Base-by-base conservation (phyloP, 148 eudicot species). In the Oxyria digyna region DNA sequence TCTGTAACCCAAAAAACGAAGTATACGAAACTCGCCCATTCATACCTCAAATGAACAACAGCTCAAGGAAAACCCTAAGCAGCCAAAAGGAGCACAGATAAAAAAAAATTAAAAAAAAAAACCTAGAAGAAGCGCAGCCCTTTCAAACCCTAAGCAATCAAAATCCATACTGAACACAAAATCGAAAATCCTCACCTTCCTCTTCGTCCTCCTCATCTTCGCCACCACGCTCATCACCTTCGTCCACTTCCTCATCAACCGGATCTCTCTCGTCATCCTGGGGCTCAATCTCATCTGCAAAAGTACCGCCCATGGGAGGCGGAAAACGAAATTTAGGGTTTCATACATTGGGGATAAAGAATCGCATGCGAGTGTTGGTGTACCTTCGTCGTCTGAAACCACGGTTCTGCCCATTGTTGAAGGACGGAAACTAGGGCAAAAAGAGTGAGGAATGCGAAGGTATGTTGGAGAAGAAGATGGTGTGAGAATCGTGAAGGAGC, bases 361-460 rank as follows among this genome's bases (percentile, higher is more conserved):
- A 31, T 5, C n/a, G 59, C 35, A 11, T 17, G 52, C 64, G 49
- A 27, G 10, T 46, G 49, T 72, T n/a, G n/a, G n/a, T n/a, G 23
- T 27, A 83, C 89, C 96, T 85, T 89, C 96, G 68, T 89, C 96
- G 67, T 89, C 96, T 18, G 91, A 84, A 14, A 88, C 68, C 0
- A 84, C 65, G 4, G 84, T 68, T 54, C 82, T 82, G 3, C 86
- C 90, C 65, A 59, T 59, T 15, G 2, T 15, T 29, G 38, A 29
- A 8, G 38, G 37, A 29, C 3, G 65, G 1, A 29, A 10, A 59
- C 14, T 29, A 14, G 37, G 9, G 20, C 18, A 31, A 15, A 59
- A 59, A 59, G 6, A 27, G 37, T 38, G 27, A 59, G 27, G 24
- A 27, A 59, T 27, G 65, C 37, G n/a, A 27, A 59, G 37, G 0